Evolutionary conservation across 345 rosid genomes (phyloP), one percentile per base, ranked within the genome.

Genomic region (Chamaenerion angustifolium): DNA sequence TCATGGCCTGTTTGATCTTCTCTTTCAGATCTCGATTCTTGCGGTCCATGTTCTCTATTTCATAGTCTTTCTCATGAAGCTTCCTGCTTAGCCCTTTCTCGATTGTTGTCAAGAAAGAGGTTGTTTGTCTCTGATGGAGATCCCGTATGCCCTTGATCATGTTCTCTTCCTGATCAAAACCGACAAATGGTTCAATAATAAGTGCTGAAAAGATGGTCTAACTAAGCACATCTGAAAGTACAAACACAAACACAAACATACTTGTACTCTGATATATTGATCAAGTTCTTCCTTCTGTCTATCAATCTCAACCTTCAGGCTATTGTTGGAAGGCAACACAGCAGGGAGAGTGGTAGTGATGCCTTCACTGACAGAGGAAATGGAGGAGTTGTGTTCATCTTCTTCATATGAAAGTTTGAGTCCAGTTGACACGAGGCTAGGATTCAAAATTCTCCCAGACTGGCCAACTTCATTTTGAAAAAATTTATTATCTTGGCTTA

Each of bases 301-400:
- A 57, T 75, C 76, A 58, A 76, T 67, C 59, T 76, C 86, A 4
- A 18, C 52, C 60, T 70, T 66, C 43, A 76, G 65, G 68, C 66
- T 62, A 37, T 69, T 75, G 40, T 64, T 72, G 10, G n/a, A n/a
- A n/a, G n/a, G n/a, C n/a, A n/a, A n/a, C n/a, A n/a, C n/a, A n/a
- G 67, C 42, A 11, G 87, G 75, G 18, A 68, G 68, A 18, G 70
- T 63, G 43, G 62, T 57, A 23, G 66, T 21, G 50, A 76, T 67
- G 52, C 59, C 65, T n/a, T 71, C 90, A 57, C 78, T 73, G 37
- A 62, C 73, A 57, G 80, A 69, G 56, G 84, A 67, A 51, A 75
- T 69, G 0, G 86, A 71, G 48, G 94, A 79, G 60, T 85, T 85
- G 52, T 60, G 82, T 52, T 75, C 84, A 56, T 85, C 95, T 43